Base-by-base conservation (phyloP, 352 stramenopile genomes). In the Phytopythium aichiense region DNA sequence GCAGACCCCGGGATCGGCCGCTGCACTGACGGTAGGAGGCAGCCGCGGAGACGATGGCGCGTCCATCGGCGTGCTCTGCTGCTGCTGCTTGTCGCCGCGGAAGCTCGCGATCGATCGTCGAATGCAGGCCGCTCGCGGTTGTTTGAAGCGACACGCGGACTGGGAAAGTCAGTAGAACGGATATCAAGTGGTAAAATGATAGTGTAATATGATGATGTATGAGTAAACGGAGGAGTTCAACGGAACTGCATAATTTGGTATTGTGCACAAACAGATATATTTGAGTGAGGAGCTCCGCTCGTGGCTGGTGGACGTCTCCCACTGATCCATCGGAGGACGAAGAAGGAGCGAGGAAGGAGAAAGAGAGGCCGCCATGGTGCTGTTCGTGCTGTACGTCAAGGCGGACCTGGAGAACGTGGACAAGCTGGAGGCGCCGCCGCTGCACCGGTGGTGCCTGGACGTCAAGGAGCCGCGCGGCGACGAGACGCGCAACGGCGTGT, bases 301-400 rank as follows among this genome's bases (percentile, higher is more conserved):
- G 42, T 49, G 42, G 42, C 42, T 49, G 42, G 42, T 20, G 5
- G n/a, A 8, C 7, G 20, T 11, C 42, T 49, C 42, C 42, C 42
- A 49, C 42, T 49, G 28, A 6, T 51, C 38, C 35, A 61, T n/a
- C 30, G 15, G 35, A 63, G 33, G 56, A 57, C 18, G 50, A 43
- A 69, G 15, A 23, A 22, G 20, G 9, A 49, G 22, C n/a, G 42
- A 49, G 22, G 0, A 6, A 0, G 42, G 42, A 49, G 40, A 9
- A 45, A 13, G 16, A 20, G 35, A 22, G 9, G 38, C 8, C 5
- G 12, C 38, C 45, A 95, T 95, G 86, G 85, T 92, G 65, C 71
- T 95, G 31, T 91, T 87, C 65, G 82, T 95, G 72, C 73, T 96
- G 53, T 92, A 91, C 67, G 78, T 96, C 15, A 95, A 95, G 70